Evolutionary conservation across 495 filamentous ascomycete species (phyloP).

Genomic region (Aeminium ludgeri): DNA sequence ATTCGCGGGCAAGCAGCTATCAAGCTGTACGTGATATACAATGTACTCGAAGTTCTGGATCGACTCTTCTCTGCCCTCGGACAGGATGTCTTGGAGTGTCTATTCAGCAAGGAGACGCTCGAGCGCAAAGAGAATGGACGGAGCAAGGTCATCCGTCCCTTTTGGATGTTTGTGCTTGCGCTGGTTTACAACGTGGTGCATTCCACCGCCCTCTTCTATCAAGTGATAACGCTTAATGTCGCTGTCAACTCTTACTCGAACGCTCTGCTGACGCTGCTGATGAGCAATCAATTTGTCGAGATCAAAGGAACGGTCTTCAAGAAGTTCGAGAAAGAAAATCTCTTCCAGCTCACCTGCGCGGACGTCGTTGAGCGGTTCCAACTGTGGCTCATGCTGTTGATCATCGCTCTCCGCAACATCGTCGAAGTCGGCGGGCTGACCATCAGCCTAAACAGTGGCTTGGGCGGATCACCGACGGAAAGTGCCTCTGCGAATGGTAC

Average conservation of each 20-base stretch:
- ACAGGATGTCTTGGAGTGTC: slow-evolving; percentile 89
- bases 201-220: slow-evolving; percentile 78
- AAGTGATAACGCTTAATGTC: slow-evolving; percentile 93
- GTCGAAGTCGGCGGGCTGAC: slow-evolving; percentile 69
- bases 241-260: slow-evolving; percentile 99
- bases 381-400: slow-evolving; percentile 88
- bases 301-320: slow-evolving; percentile 97
- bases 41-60: slow-evolving; percentile 80
- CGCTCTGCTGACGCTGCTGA: slow-evolving; percentile 71
- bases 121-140: slow-evolving; percentile 74
- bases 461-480: slow-evolving; percentile 8
- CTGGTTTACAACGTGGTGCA: slow-evolving; percentile 78
- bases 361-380: slow-evolving; percentile 97
- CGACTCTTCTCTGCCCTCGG: slow-evolving; percentile 77
- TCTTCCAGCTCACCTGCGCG: slow-evolving; percentile 90
- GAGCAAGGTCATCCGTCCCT: slow-evolving; percentile 78
- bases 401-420: slow-evolving; percentile 88
- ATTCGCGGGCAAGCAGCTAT: slow-evolving; percentile 92
- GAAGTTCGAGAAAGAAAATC: slow-evolving; percentile 91
- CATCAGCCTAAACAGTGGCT: slow-evolving; percentile 14
- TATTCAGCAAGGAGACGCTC: slow-evolving; percentile 82
- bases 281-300: slow-evolving; percentile 95
- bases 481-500: slow-evolving; percentile 31
- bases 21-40: slow-evolving; percentile 97
- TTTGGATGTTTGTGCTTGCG: slow-evolving; percentile 79